Percentiles rank a stretch among this genome's conserved stretches.
Conservation (phyloP, 1,284 basidiomycete genomes). For the Irpex sp. region DNA sequence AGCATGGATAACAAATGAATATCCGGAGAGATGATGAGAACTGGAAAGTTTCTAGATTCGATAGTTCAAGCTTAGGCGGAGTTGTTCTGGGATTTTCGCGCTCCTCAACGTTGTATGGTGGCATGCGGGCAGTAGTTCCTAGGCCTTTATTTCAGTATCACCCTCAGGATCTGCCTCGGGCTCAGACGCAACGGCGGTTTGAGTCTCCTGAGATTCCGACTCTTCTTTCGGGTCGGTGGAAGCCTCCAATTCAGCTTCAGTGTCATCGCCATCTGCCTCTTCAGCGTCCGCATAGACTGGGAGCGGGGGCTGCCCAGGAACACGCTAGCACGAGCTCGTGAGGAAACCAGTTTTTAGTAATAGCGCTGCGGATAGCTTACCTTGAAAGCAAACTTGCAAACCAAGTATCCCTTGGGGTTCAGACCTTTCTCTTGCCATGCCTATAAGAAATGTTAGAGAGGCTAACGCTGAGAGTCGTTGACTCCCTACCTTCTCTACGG, state of each 20-base stretch:
- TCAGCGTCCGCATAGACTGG: conserved; percentile 7
- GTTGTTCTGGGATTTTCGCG: no score
- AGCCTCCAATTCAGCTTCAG: conserved; percentile 6
- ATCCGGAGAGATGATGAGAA: neutral
- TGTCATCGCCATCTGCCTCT: conserved; percentile 8
- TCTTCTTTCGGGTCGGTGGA: conserved; percentile 4
- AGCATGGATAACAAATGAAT: neutral
- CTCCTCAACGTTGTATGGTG: no score
- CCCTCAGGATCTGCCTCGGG: neutral
- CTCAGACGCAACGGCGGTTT: neutral
- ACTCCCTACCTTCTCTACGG: conserved; percentile 57
- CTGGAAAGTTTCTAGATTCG: no score
- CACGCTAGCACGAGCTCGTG: conserved; percentile 38
- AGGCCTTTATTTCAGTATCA: neutral
- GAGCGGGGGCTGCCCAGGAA: conserved; percentile 57
- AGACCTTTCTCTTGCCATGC: conserved; percentile 69
- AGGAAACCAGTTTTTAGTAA: neutral
- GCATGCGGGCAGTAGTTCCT: neutral
- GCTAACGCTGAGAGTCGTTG: neutral
- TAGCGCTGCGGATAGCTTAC: conserved; percentile 33
- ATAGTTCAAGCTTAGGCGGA: no score
- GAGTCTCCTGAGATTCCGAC: neutral
- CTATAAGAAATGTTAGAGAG: conserved; percentile 28
- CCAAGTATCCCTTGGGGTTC: conserved; percentile 59
- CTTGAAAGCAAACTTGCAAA: conserved; percentile 80